phyloP scores from a whole-genome alignment of 768 basidiomycete species.

The Erythrobasidium yunnanense region DNA sequence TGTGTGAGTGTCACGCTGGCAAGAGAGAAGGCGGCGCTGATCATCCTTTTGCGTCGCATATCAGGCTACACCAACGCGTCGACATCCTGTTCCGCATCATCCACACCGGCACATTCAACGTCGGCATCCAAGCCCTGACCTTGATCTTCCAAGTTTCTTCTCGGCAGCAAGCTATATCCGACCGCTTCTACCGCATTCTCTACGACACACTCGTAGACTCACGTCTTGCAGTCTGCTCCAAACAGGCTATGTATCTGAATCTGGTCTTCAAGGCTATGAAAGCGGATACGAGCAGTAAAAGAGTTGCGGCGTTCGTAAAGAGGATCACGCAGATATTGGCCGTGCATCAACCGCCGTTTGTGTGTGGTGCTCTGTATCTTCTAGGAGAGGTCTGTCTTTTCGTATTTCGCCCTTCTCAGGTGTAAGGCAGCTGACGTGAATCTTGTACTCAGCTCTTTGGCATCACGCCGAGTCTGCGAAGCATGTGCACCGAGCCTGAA shows the following conservation, averaged over 20 bases:
- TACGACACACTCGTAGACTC: conserved; percentile 80
- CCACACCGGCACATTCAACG: conserved; percentile 92
- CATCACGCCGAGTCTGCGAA: conserved; percentile 47
- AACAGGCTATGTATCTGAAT: conserved; percentile 95
- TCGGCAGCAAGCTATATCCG: conserved; percentile 40
- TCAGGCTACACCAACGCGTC: conserved; percentile 56
- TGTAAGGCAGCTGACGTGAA: neutral
- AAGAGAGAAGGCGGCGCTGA: neutral
- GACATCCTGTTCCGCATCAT: conserved; percentile 90
- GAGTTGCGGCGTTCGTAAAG: conserved; percentile 69
- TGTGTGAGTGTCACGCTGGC: conserved; percentile 47
- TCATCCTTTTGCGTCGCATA: neutral
- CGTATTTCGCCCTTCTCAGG: no score
- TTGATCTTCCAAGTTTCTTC: conserved; percentile 67
- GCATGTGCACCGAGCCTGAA: conserved; percentile 45
- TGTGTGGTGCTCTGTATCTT: conserved; percentile 75
- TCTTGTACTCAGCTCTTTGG: conserved; percentile 47
- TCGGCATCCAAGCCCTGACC: conserved; percentile 79
- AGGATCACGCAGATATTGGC: conserved; percentile 70
- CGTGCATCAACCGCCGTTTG: conserved; percentile 67
- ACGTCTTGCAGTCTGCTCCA: conserved; percentile 68
- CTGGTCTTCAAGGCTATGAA: conserved; percentile 83
- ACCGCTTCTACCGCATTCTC: conserved; percentile 57
- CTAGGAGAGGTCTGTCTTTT: conserved; percentile 63
- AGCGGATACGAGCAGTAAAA: conserved; percentile 50